Percentiles rank a stretch among this genome's conserved stretches.
Conservation (phyloP, 2,329 filamentous ascomycete genomes). For the Davidsoniella eucalypti region DNA sequence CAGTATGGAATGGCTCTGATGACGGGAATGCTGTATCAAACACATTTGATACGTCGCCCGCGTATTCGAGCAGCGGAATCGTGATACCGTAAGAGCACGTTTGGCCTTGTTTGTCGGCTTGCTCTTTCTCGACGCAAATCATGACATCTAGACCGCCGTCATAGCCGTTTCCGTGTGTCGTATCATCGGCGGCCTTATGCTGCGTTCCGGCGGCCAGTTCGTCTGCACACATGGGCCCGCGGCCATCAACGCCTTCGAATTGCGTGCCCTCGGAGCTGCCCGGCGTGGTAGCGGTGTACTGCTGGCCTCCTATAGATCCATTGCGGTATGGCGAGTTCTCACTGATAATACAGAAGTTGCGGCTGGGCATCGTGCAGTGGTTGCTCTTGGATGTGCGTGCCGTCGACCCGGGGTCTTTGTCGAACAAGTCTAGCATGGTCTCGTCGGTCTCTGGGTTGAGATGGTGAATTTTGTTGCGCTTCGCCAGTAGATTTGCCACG, state of each 20-base stretch:
- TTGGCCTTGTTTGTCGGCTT: constrained; percentile 61
- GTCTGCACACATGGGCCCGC: constrained; percentile 55
- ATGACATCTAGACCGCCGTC: constrained; percentile 60
- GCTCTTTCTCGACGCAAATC: constrained; percentile 75
- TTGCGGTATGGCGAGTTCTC: constrained; percentile 57
- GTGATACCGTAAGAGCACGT: constrained; percentile 74
- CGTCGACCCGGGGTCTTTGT: constrained; percentile 64
- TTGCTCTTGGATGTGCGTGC: constrained; percentile 63
- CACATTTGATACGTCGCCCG: constrained; percentile 15
- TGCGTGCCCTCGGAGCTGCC: constrained; percentile 14
- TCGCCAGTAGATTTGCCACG: constrained; percentile 80
- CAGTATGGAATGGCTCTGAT: constrained; percentile 4
- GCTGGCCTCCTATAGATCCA: not conserved
- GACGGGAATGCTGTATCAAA: constrained; percentile 11
- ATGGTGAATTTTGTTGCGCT: constrained; percentile 69
- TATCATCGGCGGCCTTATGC: constrained; percentile 51
- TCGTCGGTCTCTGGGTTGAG: constrained; percentile 65
- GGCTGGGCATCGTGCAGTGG: constrained; percentile 74
- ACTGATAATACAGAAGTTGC: constrained; percentile 83
- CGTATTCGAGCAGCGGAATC: constrained; percentile 51
- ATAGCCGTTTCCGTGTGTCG: constrained; percentile 37
- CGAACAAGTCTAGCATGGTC: constrained; percentile 83
- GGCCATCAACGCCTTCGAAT: constrained; percentile 42
- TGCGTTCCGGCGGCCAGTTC: constrained; percentile 63
- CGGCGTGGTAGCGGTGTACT: constrained; percentile 7